A percentile compares a stretch with the other conserved stretches of the same genome.
These are phyloP conservation scores for Fusarium hostae DNA, from an alignment of 2,329 filamentous ascomycete species.

Conservation along the genomic window DNA sequence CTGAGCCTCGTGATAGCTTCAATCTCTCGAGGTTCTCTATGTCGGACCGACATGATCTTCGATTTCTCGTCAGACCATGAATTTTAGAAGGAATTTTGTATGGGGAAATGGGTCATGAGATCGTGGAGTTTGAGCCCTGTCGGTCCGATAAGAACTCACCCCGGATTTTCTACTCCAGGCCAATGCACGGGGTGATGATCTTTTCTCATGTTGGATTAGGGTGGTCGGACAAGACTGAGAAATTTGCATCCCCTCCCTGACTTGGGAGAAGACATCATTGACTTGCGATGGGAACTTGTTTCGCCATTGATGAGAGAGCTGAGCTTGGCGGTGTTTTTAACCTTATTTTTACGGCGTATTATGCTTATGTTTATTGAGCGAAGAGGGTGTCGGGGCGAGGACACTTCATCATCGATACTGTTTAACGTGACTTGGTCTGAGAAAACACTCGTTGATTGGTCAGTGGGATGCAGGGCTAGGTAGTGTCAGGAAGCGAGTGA, in stretches of 20 bases:
- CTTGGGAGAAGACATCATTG: background rate
- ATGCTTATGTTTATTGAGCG: background rate
- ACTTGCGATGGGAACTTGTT: background rate
- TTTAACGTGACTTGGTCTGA: background rate
- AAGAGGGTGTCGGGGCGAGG: background rate
- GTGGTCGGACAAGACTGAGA: background rate
- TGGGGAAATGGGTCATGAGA: background rate
- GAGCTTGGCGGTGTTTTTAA: background rate
- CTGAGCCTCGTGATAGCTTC: slow-evolving; percentile 19
- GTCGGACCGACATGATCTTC: slow-evolving; percentile 20
- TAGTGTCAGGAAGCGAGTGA: background rate
- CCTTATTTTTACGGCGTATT: background rate
- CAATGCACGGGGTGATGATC: background rate
- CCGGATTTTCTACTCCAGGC: background rate
- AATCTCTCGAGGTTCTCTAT: rapidly evolving
- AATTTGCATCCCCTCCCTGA: background rate
- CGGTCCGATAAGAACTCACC: background rate
- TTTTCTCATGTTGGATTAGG: background rate
- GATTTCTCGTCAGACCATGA: slow-evolving; percentile 3
- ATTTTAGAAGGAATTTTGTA: background rate
- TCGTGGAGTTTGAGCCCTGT: background rate
- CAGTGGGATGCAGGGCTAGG: background rate
- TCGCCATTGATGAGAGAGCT: background rate
- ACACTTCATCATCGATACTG: background rate
- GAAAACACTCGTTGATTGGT: background rate